Evolutionary conservation across 257 asterid genomes (phyloP).

Genomic region (Salvia hispanica): DNA sequence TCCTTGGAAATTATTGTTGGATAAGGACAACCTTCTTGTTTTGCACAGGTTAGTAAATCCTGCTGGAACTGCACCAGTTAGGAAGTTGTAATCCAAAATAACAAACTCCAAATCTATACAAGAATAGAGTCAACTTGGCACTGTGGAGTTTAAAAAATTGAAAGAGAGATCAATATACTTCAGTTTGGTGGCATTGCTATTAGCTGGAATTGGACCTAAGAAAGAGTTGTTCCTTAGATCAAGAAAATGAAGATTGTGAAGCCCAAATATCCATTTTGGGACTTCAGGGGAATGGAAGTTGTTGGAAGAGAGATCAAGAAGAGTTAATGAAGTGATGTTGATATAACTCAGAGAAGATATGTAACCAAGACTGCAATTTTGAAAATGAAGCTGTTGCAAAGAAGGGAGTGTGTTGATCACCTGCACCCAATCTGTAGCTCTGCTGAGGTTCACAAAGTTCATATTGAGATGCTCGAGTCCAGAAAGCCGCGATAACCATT

Average conservation of each 20-base stretch:
- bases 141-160: conserved; percentile 28
- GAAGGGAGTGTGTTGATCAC: conserved; percentile 31
- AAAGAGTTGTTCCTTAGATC: conserved; percentile 30
- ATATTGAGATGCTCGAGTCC: conserved; percentile 22
- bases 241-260: too few species aligned
- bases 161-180: conserved; percentile 17
- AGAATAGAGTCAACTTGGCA: conserved; percentile 31
- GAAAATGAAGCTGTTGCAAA: conserved; percentile 16
- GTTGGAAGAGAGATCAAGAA: too few species aligned
- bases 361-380: conserved; percentile 8
- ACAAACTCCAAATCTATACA: conserved; percentile 24
- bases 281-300: too few species aligned
- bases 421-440: conserved; percentile 24
- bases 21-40: background rate
- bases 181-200: conserved; percentile 27
- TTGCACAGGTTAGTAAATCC: conserved; percentile 13
- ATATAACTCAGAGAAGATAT: background rate
- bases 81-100: background rate
- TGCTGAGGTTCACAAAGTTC: conserved; percentile 25
- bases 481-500: conserved; percentile 32
- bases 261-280: too few species aligned
- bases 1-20: background rate
- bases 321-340: conserved; percentile 17
- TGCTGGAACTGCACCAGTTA: conserved; percentile 31
- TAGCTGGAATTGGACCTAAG: conserved; percentile 18